phyloP scores from a whole-genome alignment of 2,329 filamentous ascomycete species.

The Trichophaea hybrida region DNA sequence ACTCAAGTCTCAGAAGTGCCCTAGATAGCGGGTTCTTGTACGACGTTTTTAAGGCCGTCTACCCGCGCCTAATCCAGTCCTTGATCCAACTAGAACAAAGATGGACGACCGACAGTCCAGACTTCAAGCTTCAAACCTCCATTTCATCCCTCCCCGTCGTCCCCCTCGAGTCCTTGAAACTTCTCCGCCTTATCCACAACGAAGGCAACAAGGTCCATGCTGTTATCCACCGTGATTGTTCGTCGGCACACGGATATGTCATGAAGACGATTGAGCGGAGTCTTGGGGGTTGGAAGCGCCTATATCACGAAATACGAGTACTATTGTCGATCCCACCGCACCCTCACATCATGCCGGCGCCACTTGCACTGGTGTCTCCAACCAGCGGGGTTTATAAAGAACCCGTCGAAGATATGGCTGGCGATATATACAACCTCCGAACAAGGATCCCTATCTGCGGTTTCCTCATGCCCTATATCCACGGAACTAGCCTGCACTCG shows the following conservation, averaged over 20 bases:
- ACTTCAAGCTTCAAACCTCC: not conserved
- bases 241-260: not conserved
- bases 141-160: not conserved
- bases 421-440: not conserved
- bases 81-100: not conserved
- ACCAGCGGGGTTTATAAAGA: not conserved
- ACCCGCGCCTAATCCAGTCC: not conserved
- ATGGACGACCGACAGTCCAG: not conserved
- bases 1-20: no score
- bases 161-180: not conserved
- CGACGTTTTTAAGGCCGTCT: no score
- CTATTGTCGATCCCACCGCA: constrained; percentile 42
- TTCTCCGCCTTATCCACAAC: not conserved
- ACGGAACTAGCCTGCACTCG: not conserved
- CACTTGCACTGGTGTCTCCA: constrained; percentile 37
- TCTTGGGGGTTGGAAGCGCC: constrained; percentile 35
- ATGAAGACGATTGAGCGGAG: not conserved
- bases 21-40: no score
- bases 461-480: not conserved
- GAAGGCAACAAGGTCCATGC: not conserved
- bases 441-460: not conserved
- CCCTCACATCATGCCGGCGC: constrained; percentile 39
- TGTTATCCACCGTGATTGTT: not conserved
- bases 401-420: not conserved
- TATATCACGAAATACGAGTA: constrained; percentile 47